Evolutionary conservation across 2,329 filamentous ascomycete genomes (phyloP), one percentile per base, ranked within the genome.

Genomic region (Alternaria novae-zelandiae): DNA sequence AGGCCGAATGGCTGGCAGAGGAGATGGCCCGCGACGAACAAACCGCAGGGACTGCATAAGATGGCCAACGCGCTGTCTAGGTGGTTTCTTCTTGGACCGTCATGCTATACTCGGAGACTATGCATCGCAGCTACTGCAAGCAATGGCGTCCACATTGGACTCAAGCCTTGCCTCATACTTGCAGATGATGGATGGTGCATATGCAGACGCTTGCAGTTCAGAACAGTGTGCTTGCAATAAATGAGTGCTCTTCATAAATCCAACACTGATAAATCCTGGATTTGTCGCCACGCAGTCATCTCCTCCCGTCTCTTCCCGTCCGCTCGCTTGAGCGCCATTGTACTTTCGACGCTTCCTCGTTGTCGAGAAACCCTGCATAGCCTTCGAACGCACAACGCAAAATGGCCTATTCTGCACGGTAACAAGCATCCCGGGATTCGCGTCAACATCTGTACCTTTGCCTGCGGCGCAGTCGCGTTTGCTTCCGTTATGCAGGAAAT

Each of bases 1-100:
- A 97, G 84, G 94, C 94, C 10, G 84, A 86, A 69, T 83, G 86
- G 83, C 88, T 94, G 73, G 87, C 86, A 60, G 75, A 76, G 50
- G 84, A 87, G 78, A 85, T 88, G 79, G 82, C 80, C 65, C 84
- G 79, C 65, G 82, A 85, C 20, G 68, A 70, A 30, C 57, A 70
- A 13, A 54, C 47, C 23, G 54, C 55, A 30, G 13, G 30, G 46
- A 60, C 26, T 28, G 32, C n/a, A 36, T 30, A 53, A 28, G 57
- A 50, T 17, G 23, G 43, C 13, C 28, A 45, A 47, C 44, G 15
- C n/a, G n/a, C 45, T 36, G 46, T 46, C 10, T 67, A 36, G 54
- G 21, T 21, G 49, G 17, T 20, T 23, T 51, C 6, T 20, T 11
- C n/a, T 41, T 41, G 36, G n/a, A 17, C 36, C 36, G 8, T 41